These are phyloP conservation scores for Agaricales sp. DNA, from an alignment of 1,284 basidiomycete species.

Conservation along the genomic window DNA sequence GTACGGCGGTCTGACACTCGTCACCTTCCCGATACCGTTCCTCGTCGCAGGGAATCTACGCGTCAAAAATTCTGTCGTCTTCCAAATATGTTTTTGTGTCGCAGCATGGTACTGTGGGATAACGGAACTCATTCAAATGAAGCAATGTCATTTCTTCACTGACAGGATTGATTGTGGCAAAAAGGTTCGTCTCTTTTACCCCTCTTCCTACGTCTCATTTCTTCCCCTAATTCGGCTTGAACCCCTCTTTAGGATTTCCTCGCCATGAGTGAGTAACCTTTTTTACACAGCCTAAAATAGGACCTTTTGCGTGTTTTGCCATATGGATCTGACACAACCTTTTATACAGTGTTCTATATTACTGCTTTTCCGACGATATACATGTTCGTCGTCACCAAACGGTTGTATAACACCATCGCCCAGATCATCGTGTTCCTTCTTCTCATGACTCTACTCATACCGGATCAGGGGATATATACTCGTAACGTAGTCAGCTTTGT, in stretches of 20 bases:
- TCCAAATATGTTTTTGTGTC: slow-evolving; percentile 22
- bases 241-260: slow-evolving; percentile 12
- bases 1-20: slow-evolving; percentile 15
- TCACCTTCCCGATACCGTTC: slow-evolving; percentile 26
- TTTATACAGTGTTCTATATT: slow-evolving; percentile 13
- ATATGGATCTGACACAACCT: neutral
- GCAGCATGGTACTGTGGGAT: slow-evolving; percentile 22
- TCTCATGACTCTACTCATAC: slow-evolving; percentile 15
- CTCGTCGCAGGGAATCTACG: slow-evolving; percentile 26
- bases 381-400: slow-evolving; percentile 17
- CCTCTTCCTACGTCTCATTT: neutral
- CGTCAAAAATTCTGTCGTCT: slow-evolving; percentile 16
- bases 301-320: neutral
- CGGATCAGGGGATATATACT: slow-evolving; percentile 17
- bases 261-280: slow-evolving; percentile 13
- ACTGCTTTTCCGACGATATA: slow-evolving; percentile 15
- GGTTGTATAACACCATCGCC: slow-evolving; percentile 15
- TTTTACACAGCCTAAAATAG: neutral
- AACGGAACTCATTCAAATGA: slow-evolving; percentile 16
- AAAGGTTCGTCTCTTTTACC: slow-evolving; percentile 2
- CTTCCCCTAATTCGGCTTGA: neutral
- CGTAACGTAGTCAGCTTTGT: slow-evolving; percentile 18
- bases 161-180: slow-evolving; percentile 10
- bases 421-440: slow-evolving; percentile 14
- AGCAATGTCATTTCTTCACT: slow-evolving; percentile 14